Conservation (phyloP, 2,329 filamentous ascomycete genomes). For the Pseudogymnoascus sp. region DNA sequence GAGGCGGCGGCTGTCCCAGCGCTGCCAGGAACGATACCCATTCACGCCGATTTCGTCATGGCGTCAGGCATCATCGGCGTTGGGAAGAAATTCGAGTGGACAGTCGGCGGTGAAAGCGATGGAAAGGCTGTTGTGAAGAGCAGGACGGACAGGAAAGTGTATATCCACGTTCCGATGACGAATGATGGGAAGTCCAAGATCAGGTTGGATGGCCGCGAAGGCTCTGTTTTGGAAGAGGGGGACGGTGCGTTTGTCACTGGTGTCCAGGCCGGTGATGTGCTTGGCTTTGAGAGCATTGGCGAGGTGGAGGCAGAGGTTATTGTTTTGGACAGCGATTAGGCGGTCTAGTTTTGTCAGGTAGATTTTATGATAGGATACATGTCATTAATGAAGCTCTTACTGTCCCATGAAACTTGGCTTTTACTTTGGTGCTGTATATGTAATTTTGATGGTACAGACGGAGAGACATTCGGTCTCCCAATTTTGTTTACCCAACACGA, state of each 20-base stretch:
- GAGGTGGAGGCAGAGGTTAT: constrained; percentile 62
- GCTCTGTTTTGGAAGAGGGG: constrained; percentile 61
- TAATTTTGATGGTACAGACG: background rate
- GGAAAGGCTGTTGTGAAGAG: constrained; percentile 38
- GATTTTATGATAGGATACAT: background rate
- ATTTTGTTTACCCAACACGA: background rate
- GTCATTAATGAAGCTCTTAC: background rate
- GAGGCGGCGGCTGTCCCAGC: constrained; percentile 56
- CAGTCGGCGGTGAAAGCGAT: constrained; percentile 43
- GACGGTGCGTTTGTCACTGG: constrained; percentile 70
- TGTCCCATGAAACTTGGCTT: background rate
- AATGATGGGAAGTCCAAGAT: constrained; percentile 67
- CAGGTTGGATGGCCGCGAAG: constrained; percentile 55
- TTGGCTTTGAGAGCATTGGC: constrained; percentile 58
- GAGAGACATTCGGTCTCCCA: background rate
- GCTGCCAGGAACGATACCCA: constrained; percentile 62
- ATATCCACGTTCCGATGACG: constrained; percentile 72
- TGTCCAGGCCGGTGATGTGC: constrained; percentile 54
- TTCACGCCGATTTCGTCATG: constrained; percentile 81
- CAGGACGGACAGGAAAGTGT: constrained; percentile 61
- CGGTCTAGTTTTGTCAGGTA: background rate
- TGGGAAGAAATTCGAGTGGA: constrained; percentile 59
- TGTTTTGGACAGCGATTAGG: constrained; percentile 40
- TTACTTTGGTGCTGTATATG: background rate
- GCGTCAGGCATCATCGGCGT: constrained; percentile 64